Conservation (phyloP, 202 grass and related monocot species). For the Thinopyrum obtusiflorum region DNA sequence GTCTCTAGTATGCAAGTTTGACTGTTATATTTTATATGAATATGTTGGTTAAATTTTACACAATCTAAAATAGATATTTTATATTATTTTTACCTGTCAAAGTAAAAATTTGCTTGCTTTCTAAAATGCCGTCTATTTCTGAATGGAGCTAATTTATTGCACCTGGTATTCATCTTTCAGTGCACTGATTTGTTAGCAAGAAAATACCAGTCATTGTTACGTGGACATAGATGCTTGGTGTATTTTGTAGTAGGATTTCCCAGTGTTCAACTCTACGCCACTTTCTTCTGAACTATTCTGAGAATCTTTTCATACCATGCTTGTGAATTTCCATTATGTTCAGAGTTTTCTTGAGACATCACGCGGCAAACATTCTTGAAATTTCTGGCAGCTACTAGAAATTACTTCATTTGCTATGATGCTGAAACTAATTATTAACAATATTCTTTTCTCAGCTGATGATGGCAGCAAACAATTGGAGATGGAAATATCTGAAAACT, state of each 20-base stretch:
- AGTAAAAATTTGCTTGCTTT: background rate
- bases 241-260: background rate
- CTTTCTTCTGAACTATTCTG: background rate
- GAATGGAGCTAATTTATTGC: background rate
- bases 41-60: background rate
- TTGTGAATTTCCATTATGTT: background rate
- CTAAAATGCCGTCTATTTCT: background rate
- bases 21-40: background rate
- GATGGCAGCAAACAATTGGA: slow-evolving; percentile 23
- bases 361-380: background rate
- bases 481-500: slow-evolving; percentile 32
- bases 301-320: background rate
- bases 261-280: background rate
- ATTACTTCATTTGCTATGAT: background rate
- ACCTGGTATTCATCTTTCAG: slow-evolving; percentile 4
- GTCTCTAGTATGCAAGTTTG: background rate
- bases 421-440: background rate
- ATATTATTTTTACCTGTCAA: background rate
- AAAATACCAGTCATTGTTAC: background rate
- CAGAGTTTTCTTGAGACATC: background rate
- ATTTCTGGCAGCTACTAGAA: background rate
- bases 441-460: slow-evolving; percentile 36
- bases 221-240: background rate
- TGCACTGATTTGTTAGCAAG: background rate
- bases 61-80: background rate